Percentiles rank a stretch among this genome's conserved stretches.
Conservation (phyloP, 2,329 filamentous ascomycete genomes). For the Talaromyces piceae region DNA sequence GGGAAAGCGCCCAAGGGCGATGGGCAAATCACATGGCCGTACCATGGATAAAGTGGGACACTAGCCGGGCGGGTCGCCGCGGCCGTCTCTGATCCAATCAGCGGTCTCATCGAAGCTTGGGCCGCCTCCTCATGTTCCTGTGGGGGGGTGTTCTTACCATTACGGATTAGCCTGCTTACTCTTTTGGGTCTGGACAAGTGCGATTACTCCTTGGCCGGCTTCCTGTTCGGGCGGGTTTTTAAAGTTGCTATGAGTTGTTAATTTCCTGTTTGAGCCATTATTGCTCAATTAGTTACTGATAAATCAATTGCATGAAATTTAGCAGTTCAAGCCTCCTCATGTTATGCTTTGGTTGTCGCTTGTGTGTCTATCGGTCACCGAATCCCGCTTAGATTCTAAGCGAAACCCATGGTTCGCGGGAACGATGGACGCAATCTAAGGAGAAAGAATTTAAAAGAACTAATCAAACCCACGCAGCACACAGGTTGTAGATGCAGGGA, state of each 20-base stretch:
- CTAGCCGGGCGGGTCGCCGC: neutral
- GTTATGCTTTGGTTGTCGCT: neutral
- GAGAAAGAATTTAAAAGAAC: neutral
- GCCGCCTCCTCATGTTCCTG: constrained; percentile 1
- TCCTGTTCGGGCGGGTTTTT: neutral
- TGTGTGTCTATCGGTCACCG: no score
- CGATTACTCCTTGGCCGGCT: neutral
- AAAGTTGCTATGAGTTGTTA: neutral
- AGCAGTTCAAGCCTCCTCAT: no score
- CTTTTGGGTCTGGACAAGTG: neutral
- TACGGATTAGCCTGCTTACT: neutral
- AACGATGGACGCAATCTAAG: neutral
- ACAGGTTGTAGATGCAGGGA: no score
- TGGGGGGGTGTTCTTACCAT: neutral
- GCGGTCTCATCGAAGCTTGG: neutral
- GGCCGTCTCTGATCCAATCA: neutral
- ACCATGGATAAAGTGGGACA: neutral
- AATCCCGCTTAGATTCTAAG: no score
- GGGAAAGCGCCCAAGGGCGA: neutral
- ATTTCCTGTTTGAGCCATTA: neutral
- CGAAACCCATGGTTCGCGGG: neutral
- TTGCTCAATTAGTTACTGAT: neutral
- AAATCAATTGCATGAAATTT: neutral
- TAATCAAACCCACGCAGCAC: neutral
- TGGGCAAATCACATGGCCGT: neutral